phyloP scores from a whole-genome alignment of 768 basidiomycete species.

The Phanerochaete sordida region DNA sequence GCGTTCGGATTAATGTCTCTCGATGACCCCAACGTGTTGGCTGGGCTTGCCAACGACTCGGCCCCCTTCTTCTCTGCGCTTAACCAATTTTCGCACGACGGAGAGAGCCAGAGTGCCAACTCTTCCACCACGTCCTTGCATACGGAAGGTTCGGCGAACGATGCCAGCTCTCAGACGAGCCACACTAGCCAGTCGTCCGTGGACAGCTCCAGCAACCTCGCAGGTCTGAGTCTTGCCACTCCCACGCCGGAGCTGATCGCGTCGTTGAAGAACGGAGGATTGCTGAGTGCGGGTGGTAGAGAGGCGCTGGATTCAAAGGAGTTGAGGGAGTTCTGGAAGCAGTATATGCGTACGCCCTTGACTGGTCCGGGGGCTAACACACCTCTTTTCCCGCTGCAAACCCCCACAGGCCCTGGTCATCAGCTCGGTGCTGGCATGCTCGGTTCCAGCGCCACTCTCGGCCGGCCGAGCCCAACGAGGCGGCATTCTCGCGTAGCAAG shows the following conservation, averaged over 20 bases:
- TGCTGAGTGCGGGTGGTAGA: slow-evolving; percentile 17
- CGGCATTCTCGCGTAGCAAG: slow-evolving; percentile 58
- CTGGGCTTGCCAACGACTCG: slow-evolving; percentile 53
- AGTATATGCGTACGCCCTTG: slow-evolving; percentile 68
- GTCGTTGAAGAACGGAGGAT: slow-evolving; percentile 18
- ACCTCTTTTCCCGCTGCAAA: slow-evolving; percentile 16
- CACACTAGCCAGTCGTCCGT: slow-evolving; percentile 7
- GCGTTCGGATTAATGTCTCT: slow-evolving; percentile 77
- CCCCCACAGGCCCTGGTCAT: slow-evolving; percentile 20
- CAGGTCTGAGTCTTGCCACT: slow-evolving; percentile 35
- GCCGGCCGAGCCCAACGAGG: slow-evolving; percentile 22
- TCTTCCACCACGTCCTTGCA: slow-evolving; percentile 9
- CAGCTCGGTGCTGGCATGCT: slow-evolving; percentile 12
- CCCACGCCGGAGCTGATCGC: slow-evolving; percentile 25
- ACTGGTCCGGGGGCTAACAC: slow-evolving; percentile 27
- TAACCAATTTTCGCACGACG: not conserved
- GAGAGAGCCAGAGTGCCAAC: not conserved
- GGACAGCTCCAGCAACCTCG: slow-evolving; percentile 16
- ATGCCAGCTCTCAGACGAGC: slow-evolving; percentile 19
- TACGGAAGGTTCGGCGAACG: not conserved
- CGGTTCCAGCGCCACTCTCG: not conserved
- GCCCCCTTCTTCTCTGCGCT: slow-evolving; percentile 57
- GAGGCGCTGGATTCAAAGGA: slow-evolving; percentile 33
- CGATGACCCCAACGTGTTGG: slow-evolving; percentile 68
- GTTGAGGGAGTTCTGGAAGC: slow-evolving; percentile 69